phyloP scores from a whole-genome alignment of 371 early-diverging fungal species.

The Actinomortierella wolfii region DNA sequence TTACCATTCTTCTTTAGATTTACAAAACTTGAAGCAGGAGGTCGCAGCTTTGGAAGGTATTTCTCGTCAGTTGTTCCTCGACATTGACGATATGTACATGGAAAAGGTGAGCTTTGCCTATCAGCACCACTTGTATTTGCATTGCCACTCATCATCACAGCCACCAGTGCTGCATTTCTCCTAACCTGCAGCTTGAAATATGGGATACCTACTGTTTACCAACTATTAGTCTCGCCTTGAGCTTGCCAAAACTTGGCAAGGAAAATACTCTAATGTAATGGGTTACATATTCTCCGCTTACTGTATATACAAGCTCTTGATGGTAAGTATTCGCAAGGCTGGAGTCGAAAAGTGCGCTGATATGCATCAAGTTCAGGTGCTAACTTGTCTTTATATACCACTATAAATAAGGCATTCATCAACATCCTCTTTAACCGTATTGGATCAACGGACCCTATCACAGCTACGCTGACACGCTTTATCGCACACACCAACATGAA shows the following conservation, averaged over 20 bases:
- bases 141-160: too few species aligned
- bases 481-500: conserved; percentile 67
- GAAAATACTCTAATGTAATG: conserved; percentile 75
- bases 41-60: conserved; percentile 67
- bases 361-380: too few species aligned
- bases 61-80: conserved; percentile 60
- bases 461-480: conserved; percentile 72
- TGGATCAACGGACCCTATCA: conserved; percentile 88
- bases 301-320: conserved; percentile 85
- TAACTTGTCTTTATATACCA: too few species aligned
- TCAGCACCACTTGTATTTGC: too few species aligned
- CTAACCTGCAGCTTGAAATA: not conserved
- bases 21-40: conserved; percentile 53
- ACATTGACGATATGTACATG: conserved; percentile 64
- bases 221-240: conserved; percentile 57
- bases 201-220: not conserved
- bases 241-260: conserved; percentile 75
- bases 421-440: conserved; percentile 79
- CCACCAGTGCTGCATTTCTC: not conserved
- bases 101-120: conserved; percentile 54
- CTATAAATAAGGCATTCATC: conserved; percentile 59
- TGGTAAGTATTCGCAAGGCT: conserved; percentile 57
- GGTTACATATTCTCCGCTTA: conserved; percentile 85
- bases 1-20: conserved; percentile 18
- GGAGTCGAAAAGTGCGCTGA: too few species aligned